A percentile compares a stretch with the other conserved stretches of the same genome.
Conservation (phyloP, 805 yeast species). For the Candida schatavii region DNA sequence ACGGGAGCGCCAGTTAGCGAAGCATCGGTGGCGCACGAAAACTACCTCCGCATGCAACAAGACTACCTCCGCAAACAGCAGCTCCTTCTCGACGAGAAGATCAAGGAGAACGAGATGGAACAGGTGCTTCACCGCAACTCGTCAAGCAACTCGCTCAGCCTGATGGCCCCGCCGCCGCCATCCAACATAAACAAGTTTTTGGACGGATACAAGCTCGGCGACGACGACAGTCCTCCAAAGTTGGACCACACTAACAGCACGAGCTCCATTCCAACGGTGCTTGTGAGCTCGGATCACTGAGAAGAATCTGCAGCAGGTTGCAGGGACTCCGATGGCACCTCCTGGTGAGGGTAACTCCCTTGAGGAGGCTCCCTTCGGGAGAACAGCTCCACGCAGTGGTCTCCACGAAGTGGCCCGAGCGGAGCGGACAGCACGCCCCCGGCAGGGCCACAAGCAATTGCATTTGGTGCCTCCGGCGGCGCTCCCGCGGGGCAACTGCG, state of each 20-base stretch:
- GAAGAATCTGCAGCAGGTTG: too few relatives aligned
- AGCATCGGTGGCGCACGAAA: conserved; percentile 21
- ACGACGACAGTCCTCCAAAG: background rate
- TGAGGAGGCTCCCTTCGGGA: too few relatives aligned
- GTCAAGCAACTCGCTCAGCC: conserved; percentile 2
- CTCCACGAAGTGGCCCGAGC: too few relatives aligned
- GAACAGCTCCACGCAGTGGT: too few relatives aligned
- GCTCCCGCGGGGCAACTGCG: too few relatives aligned
- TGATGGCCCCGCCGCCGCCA: background rate
- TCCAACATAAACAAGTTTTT: conserved; percentile 1
- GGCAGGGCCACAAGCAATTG: too few relatives aligned
- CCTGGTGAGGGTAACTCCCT: background rate
- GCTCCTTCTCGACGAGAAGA: conserved; percentile 22
- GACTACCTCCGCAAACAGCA: conserved; percentile 38
- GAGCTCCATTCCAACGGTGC: conserved; percentile 10
- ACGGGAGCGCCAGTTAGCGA: background rate
- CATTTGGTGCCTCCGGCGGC: too few relatives aligned
- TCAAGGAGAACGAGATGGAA: conserved; percentile 7
- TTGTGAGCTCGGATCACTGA: conserved; percentile 11
- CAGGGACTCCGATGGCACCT: too few relatives aligned
- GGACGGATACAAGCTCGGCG: background rate
- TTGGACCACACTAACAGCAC: background rate
- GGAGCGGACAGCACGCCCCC: too few relatives aligned
- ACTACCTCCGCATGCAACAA: conserved; percentile 35
- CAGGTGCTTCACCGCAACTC: background rate